Percentiles rank a stretch among this genome's conserved stretches.
phyloP scores from a whole-genome alignment of 257 asterid genomes.

The Euphrasia confusa region DNA sequence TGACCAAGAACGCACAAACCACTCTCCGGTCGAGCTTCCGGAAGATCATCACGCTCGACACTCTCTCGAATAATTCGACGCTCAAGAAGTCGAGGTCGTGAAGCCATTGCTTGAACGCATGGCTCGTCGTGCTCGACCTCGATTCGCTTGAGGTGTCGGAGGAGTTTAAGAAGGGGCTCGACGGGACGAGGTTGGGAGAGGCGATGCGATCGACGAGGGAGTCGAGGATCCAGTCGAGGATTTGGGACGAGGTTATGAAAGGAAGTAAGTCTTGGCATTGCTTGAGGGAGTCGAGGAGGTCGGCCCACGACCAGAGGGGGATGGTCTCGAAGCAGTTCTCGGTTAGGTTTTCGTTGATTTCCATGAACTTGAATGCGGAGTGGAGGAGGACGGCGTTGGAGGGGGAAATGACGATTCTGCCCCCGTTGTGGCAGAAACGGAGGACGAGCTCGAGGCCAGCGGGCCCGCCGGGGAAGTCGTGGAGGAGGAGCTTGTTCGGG shows the following conservation, averaged over 20 bases:
- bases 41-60: conserved; percentile 33
- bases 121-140: conserved; percentile 24
- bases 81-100: conserved; percentile 42
- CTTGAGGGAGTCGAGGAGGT: conserved; percentile 39
- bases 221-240: conserved; percentile 38
- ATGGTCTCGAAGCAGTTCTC: conserved; percentile 24
- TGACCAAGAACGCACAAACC: conserved; percentile 41
- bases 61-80: conserved; percentile 30
- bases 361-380: conserved; percentile 46
- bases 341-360: conserved; percentile 35
- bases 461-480: conserved; percentile 65
- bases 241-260: conserved; percentile 18
- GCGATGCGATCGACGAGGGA: conserved; percentile 33
- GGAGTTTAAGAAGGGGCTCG: conserved; percentile 30
- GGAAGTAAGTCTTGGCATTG: conserved; percentile 35
- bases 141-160: conserved; percentile 28
- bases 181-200: not conserved
- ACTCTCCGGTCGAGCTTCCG: conserved; percentile 31
- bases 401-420: conserved; percentile 37
- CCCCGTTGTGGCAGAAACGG: conserved; percentile 44
- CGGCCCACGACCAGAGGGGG: conserved; percentile 44
- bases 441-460: conserved; percentile 49
- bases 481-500: conserved; percentile 44
- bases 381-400: conserved; percentile 36
- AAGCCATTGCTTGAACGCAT: conserved; percentile 32